Conservation (phyloP, 202 grass and related monocot genomes). For the Zizania palustris region DNA sequence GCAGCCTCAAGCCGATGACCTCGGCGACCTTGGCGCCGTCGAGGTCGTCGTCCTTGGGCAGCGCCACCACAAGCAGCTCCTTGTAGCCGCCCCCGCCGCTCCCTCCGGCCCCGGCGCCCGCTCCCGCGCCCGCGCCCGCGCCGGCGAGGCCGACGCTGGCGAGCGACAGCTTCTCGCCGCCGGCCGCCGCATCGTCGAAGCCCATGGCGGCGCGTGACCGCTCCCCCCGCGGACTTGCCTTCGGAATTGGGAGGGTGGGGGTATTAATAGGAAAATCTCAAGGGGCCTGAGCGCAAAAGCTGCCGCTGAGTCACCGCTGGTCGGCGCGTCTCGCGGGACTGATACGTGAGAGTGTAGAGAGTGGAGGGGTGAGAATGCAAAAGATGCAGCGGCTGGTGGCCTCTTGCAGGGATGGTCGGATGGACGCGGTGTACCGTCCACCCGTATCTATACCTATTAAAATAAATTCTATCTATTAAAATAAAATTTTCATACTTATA, state of each 20-base stretch:
- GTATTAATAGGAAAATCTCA: neutral
- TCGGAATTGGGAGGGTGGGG: neutral
- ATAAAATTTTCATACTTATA: too few species aligned
- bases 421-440: too few species aligned
- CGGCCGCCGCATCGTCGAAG: slow-evolving; percentile 27
- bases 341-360: neutral
- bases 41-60: slow-evolving; percentile 51
- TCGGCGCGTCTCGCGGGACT: neutral
- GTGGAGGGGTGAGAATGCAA: neutral
- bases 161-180: slow-evolving; percentile 38
- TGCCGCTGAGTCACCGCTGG: neutral
- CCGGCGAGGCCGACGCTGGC: slow-evolving; percentile 46
- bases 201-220: slow-evolving; percentile 44
- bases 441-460: too few species aligned
- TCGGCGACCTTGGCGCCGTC: slow-evolving; percentile 31
- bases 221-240: slow-evolving; percentile 38
- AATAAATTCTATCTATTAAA: neutral
- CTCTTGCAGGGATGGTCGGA: too few species aligned
- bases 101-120: slow-evolving; percentile 5
- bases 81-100: slow-evolving; percentile 39
- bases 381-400: neutral
- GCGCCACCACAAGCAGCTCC: slow-evolving; percentile 53
- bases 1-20: slow-evolving; percentile 37
- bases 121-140: neutral
- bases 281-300: neutral